These are phyloP conservation scores for Lotus japonicus DNA, from an alignment of 306 rosid genomes.

Conservation along the genomic window DNA sequence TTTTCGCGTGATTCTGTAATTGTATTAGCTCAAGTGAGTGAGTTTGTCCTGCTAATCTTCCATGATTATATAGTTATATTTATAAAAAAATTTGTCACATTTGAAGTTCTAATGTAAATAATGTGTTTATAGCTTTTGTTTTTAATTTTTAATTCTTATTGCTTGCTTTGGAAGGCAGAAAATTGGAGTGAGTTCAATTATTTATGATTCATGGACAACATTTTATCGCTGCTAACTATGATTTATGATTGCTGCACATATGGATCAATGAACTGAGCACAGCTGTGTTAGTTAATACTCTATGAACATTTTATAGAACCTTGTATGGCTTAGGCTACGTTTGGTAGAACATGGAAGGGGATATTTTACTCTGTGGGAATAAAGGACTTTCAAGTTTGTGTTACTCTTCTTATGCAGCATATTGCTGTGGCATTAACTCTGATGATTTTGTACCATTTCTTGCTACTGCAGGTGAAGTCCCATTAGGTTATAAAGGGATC, in stretches of 20 bases:
- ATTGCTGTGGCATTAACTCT: neutral
- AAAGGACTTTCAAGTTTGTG: no score
- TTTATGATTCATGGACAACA: neutral
- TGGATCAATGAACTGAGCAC: neutral
- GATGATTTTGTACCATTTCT: constrained; percentile 1
- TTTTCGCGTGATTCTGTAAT: constrained; percentile 88
- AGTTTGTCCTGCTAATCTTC: constrained; percentile 1
- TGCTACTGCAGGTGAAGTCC: constrained; percentile 32
- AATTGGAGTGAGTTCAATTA: neutral
- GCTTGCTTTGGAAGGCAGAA: neutral
- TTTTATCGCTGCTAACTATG: neutral
- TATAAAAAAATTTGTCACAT: neutral
- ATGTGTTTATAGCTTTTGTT: neutral
- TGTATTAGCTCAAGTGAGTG: constrained; percentile 48
- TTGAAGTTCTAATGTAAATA: neutral
- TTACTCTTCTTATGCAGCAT: neutral
- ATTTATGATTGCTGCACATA: neutral
- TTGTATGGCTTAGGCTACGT: neutral
- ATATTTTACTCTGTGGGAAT: no score
- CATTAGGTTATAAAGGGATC: constrained; percentile 23
- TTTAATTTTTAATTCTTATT: neutral
- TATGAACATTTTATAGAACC: neutral
- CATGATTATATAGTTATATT: neutral
- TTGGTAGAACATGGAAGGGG: no score
- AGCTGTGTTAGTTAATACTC: neutral